Percentiles rank a stretch among this genome's conserved stretches.
Conservation (phyloP, 495 filamentous ascomycete species). For the Articulospora tetracladia region DNA sequence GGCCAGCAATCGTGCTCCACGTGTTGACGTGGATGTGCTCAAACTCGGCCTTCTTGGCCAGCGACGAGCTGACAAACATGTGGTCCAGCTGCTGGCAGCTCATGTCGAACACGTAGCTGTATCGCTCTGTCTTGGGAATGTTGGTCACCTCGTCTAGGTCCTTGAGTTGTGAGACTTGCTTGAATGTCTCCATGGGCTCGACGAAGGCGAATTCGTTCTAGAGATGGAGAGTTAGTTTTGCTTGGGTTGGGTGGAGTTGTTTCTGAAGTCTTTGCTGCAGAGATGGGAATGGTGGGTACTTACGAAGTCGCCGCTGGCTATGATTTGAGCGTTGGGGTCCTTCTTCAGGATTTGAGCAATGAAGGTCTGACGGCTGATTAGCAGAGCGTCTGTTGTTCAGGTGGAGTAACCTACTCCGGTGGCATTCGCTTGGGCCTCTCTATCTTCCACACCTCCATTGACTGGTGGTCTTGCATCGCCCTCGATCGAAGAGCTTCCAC, state of each 20-base stretch:
- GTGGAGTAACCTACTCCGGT: conserved; percentile 32
- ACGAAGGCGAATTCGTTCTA: conserved; percentile 63
- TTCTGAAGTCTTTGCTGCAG: too few species aligned
- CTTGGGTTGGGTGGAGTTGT: too few species aligned
- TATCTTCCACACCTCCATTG: conserved; percentile 48
- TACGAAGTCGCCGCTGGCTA: conserved; percentile 55
- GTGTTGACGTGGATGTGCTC: conserved; percentile 62
- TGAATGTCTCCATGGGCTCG: conserved; percentile 43
- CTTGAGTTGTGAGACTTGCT: conserved; percentile 34
- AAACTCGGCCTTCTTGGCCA: conserved; percentile 34
- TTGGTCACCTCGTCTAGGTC: conserved; percentile 50
- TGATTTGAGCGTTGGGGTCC: conserved; percentile 39
- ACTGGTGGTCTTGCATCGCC: conserved; percentile 57
- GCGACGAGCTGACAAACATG: conserved; percentile 48
- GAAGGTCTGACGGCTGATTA: conserved; percentile 22
- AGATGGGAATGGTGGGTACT: too few species aligned
- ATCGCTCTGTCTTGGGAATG: conserved; percentile 46
- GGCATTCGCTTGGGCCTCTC: conserved; percentile 43
- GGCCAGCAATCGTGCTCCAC: conserved; percentile 44
- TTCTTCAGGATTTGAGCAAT: conserved; percentile 37
- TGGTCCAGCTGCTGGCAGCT: conserved; percentile 58
- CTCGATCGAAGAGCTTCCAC: conserved; percentile 52
- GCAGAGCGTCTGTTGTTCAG: not conserved
- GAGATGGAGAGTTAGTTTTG: too few species aligned
- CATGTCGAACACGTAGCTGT: conserved; percentile 54